Percentiles rank a stretch among this genome's conserved stretches.
Evolutionary conservation across 768 basidiomycete genomes (phyloP).

Genomic region (Neoboletus brunneissimus): DNA sequence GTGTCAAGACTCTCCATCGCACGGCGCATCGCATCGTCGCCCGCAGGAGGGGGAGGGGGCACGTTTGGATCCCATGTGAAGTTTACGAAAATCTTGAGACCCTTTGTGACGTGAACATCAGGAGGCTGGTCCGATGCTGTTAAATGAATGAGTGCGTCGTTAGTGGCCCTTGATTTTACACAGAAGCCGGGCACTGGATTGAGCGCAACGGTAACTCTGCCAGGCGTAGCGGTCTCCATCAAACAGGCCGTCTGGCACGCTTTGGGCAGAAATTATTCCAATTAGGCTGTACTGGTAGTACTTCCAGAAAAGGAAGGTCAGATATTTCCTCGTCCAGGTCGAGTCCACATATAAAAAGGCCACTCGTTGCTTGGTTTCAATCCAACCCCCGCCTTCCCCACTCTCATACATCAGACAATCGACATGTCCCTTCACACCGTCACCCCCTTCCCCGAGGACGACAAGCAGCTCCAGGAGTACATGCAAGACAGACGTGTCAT

Average conservation of each 20-base stretch:
- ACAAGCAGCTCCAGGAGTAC: slow-evolving; percentile 61
- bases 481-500: slow-evolving; percentile 80
- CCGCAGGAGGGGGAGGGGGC: slow-evolving; percentile 63
- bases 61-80: slow-evolving; percentile 67
- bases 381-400: slow-evolving; percentile 1
- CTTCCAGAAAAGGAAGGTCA: neutral
- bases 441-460: slow-evolving; percentile 65
- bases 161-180: slow-evolving; percentile 53
- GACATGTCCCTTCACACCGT: slow-evolving; percentile 40
- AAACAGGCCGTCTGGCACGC: slow-evolving; percentile 5
- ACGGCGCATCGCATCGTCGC: slow-evolving; percentile 53
- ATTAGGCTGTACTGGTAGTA: slow-evolving; percentile 4
- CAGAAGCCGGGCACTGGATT: slow-evolving; percentile 69
- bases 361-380: neutral
- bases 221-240: slow-evolving; percentile 19
- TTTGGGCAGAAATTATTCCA: neutral
- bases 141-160: slow-evolving; percentile 33
- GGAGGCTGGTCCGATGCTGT: slow-evolving; percentile 10
- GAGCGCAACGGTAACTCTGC: slow-evolving; percentile 35
- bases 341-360: slow-evolving; percentile 29
- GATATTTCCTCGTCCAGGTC: neutral
- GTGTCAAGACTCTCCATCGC: slow-evolving; percentile 53
- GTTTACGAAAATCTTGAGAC: slow-evolving; percentile 71
- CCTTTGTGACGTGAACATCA: slow-evolving; percentile 36
- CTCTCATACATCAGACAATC: neutral